A percentile compares a stretch with the other conserved stretches of the same genome.
Evolutionary conservation across 2,329 filamentous ascomycete genomes (phyloP).

Genomic region (Alternaria triticimaculans): DNA sequence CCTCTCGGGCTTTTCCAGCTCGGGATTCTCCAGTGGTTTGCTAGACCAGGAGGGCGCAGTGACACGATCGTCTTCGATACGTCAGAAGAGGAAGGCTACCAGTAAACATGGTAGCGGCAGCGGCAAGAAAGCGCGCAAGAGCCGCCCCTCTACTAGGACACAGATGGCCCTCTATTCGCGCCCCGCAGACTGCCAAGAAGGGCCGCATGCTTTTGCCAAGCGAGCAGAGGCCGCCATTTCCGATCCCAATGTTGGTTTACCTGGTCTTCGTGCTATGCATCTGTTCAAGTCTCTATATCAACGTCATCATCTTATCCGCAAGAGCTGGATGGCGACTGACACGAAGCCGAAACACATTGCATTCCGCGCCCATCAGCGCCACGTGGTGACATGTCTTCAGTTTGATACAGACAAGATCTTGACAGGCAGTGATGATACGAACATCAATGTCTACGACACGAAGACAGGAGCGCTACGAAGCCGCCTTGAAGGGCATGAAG

Average conservation of each 20-base stretch:
- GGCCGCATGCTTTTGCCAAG: slow-evolving; percentile 84
- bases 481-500: slow-evolving; percentile 90
- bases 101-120: slow-evolving; percentile 49
- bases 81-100: slow-evolving; percentile 50
- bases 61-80: slow-evolving; percentile 39
- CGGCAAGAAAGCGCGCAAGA: slow-evolving; percentile 64
- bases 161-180: slow-evolving; percentile 55
- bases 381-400: slow-evolving; percentile 96
- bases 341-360: slow-evolving; percentile 89
- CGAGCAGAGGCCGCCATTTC: slow-evolving; percentile 84
- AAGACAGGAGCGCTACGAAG: slow-evolving; percentile 86
- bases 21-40: slow-evolving; percentile 16
- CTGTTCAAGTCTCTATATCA: slow-evolving; percentile 97
- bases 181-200: slow-evolving; percentile 67
- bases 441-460: slow-evolving; percentile 98
- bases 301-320: slow-evolving; percentile 86
- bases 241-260: slow-evolving; percentile 78
- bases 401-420: slow-evolving; percentile 98
- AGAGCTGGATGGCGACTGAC: slow-evolving; percentile 86
- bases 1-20: slow-evolving; percentile 32
- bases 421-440: slow-evolving; percentile 94
- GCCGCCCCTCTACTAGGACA: slow-evolving; percentile 53
- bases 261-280: slow-evolving; percentile 81
- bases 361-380: slow-evolving; percentile 92
- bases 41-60: slow-evolving; percentile 38